Conservation (phyloP, 441 rosid species). For the Sinapis alba region DNA sequence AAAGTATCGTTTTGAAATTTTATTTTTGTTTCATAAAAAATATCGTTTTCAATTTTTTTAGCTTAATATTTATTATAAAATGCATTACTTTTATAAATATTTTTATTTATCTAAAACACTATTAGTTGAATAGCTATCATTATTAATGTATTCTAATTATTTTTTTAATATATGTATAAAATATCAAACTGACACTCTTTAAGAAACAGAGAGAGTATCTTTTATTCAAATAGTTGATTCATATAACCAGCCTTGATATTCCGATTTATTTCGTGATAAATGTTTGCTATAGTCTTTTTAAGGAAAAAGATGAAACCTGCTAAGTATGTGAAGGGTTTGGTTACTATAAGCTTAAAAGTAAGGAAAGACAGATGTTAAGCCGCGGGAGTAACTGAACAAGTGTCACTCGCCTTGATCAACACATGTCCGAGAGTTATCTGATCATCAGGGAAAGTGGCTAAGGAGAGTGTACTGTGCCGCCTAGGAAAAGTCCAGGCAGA, state of each 20-base stretch:
- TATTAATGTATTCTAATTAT: too few species aligned
- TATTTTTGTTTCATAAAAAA: too few species aligned
- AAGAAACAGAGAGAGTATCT: too few species aligned
- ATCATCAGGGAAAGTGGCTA: neutral
- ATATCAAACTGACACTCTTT: too few species aligned
- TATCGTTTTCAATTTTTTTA: too few species aligned
- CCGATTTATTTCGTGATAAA: neutral
- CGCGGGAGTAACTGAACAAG: neutral
- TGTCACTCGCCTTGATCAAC: neutral
- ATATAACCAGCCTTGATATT: neutral
- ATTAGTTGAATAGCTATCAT: too few species aligned
- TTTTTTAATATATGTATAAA: too few species aligned
- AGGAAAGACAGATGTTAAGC: neutral
- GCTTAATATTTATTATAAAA: too few species aligned
- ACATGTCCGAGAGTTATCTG: neutral
- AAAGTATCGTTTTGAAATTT: too few species aligned
- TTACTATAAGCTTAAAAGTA: neutral
- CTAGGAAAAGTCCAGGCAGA: constrained; percentile 20
- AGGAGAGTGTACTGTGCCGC: too few species aligned
- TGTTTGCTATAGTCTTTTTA: neutral
- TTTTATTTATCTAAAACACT: too few species aligned
- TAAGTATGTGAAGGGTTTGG: neutral
- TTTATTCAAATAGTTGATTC: neutral
- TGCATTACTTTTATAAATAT: too few species aligned
- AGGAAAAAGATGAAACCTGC: neutral